Evolutionary conservation across 2,329 filamentous ascomycete genomes (phyloP).

Genomic region (Daldinia sp.): DNA sequence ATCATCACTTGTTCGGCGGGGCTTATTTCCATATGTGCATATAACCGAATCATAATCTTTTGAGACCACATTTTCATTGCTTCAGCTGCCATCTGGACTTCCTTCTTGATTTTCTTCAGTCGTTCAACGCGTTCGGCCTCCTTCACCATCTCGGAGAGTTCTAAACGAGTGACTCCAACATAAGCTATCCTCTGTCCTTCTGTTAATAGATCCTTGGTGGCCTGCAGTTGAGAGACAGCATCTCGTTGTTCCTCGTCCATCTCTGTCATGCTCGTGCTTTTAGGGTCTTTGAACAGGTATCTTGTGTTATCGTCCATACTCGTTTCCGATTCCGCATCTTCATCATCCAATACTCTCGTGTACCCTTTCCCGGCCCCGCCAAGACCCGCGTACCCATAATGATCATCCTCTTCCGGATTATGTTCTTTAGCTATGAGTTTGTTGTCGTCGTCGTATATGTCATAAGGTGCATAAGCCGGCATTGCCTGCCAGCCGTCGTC

Average conservation of each 20-base stretch:
- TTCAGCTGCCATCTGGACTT: conserved; percentile 76
- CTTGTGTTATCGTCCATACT: conserved; percentile 98
- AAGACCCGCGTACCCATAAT: conserved; percentile 77
- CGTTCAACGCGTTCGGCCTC: conserved; percentile 71
- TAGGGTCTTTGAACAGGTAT: conserved; percentile 87
- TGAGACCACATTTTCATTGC: conserved; percentile 95
- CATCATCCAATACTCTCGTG: conserved; percentile 92
- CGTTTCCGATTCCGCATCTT: conserved; percentile 92
- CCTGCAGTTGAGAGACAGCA: conserved; percentile 88
- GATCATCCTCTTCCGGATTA: conserved; percentile 74
- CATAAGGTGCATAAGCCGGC: conserved; percentile 91
- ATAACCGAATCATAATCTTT: conserved; percentile 96
- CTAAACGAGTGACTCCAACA: conserved; percentile 86
- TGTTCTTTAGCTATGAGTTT: conserved; percentile 86
- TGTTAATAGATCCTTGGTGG: conserved; percentile 93
- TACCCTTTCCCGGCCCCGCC: conserved; percentile 96
- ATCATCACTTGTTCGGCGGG: conserved; percentile 97
- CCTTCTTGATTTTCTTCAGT: conserved; percentile 78
- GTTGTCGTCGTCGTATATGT: conserved; percentile 96
- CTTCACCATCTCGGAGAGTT: conserved; percentile 81
- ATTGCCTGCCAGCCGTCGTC: conserved; percentile 91
- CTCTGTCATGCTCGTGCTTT: conserved; percentile 69
- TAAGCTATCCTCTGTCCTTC: conserved; percentile 97
- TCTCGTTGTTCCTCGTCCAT: conserved; percentile 88
- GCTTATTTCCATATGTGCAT: conserved; percentile 96